Base-by-base conservation (phyloP, 2,329 filamentous ascomycete genomes). In the Claviceps arundinis region DNA sequence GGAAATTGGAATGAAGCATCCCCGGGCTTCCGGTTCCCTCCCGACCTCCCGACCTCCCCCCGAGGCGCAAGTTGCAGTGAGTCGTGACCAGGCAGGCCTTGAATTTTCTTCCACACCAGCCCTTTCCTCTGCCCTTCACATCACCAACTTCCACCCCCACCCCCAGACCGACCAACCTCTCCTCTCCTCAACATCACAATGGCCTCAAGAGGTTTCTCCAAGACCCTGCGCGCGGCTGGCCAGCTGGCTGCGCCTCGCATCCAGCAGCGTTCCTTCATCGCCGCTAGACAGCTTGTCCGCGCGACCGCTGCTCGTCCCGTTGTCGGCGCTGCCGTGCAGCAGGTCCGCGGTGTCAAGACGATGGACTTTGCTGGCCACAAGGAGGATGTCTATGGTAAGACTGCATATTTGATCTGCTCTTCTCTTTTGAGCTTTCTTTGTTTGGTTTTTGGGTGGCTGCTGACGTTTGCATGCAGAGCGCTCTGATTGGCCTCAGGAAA, bases 401-500 rank as follows among this genome's bases (percentile, higher is more conserved):
- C 30, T 4, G 13, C 47, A 4, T 16, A 2, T 22, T 19, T 14
- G 11, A 14, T 44, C 14, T 14, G 7, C 6, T 45, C 14, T n/a
- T 45, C 7, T 16, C 9, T n/a, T 26, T 45, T 30, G 3, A 11
- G 30, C 7, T 43, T 43, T 43, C 22, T 24, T 6, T 8, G 26
- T 26, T 19, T 19, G 19, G 19, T 19, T 19, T 3, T 42, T 54
- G 45, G 56, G 62, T 54, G 2, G 30, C 34, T n/a, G 47, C 57
- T 57, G 51, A 53, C 49, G 24, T 43, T 50, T 26, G 19, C 16
- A 5, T 55, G 56, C 65, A 93, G 93, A 98, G 83, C 90, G 93
- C 76, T 87, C 81, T 69, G 93, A 98, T 78, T 98, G 93, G 93
- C 93, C 93, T 62, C 83, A 86, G 72, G 91, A 96, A 80, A 97